Evolutionary conservation across 306 rosid species (phyloP), one percentile per base, ranked within the genome.

Genomic region (Astragalus glycyphyllos): DNA sequence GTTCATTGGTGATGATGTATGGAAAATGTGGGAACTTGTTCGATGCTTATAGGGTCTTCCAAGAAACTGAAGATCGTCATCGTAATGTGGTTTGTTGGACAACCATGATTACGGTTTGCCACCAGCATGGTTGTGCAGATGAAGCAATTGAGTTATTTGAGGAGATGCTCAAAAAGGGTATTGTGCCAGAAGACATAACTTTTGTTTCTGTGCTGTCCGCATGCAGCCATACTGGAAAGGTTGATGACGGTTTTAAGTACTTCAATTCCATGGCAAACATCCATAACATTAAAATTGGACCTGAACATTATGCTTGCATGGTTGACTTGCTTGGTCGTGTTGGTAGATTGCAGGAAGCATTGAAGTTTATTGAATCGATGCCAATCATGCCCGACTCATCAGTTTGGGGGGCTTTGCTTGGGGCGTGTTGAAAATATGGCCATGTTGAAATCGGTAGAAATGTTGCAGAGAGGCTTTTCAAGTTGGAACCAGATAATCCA

Each of bases 241-340:
- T 88, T 49, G 69, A 85, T 69, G 88, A 81, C 23, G 93, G 85
- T 56, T 85, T 83, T 65, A 67, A 44, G 56, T 84, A 75, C 78
- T 88, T 88, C 58, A 38, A 77, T 73, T 88, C 90, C 41, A 80
- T 88, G 90, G 20, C 53, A 69, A 47, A 69, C 74, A 68, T 75
- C 20, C 81, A 85, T 65, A 78, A 79, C 34, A 60, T 84, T 53
- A 59, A 60, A 56, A 87, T 86, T 0, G 84, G 88, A 17, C 77
- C 71, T 57, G 94, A 88, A 77, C 94, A 88, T 75, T 85, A 75
- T 77, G 88, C 94, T 5, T 85, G 93, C 84, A 85, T 83, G 71
- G 93, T 79, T 68, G 88, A 88, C 79, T 77, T 85, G 82, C 87
- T 88, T 80, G 87, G 87, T 62, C 87, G 86, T 34, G 84, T 81